These are phyloP conservation scores for Emericellopsis cladophorae DNA, from an alignment of 2,329 filamentous ascomycete genomes.

Conservation along the genomic window DNA sequence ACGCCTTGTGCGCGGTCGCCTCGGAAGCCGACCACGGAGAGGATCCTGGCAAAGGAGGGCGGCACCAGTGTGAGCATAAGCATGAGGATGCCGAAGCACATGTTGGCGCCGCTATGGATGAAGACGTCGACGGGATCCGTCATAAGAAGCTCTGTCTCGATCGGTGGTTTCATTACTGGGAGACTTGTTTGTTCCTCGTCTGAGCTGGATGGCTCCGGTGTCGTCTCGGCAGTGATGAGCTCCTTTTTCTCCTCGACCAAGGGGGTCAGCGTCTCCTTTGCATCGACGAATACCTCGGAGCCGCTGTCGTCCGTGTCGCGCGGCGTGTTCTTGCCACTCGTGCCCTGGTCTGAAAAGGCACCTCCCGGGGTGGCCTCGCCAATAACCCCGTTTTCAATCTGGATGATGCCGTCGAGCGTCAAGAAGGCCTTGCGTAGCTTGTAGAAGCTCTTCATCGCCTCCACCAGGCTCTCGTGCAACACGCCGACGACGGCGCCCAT, in stretches of 20 bases:
- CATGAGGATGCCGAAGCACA: conserved; percentile 80
- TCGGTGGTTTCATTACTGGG: neutral
- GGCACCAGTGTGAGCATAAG: conserved; percentile 88
- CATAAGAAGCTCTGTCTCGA: neutral
- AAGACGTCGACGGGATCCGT: conserved; percentile 68
- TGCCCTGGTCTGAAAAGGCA: conserved; percentile 9
- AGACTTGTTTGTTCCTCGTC: neutral
- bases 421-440: conserved; percentile 82
- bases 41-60: conserved; percentile 73
- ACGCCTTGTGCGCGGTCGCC: conserved; percentile 78
- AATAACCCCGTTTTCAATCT: conserved; percentile 49
- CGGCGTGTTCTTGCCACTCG: neutral
- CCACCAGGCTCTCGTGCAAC: conserved; percentile 83
- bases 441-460: conserved; percentile 84
- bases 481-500: conserved; percentile 84
- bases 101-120: conserved; percentile 75
- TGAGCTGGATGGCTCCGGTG: neutral
- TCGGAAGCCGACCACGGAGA: conserved; percentile 81
- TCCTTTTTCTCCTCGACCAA: conserved; percentile 25
- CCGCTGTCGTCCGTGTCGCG: conserved; percentile 11
- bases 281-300: conserved; percentile 35
- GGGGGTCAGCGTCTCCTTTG: conserved; percentile 32
- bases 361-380: conserved; percentile 22
- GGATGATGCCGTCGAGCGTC: conserved; percentile 66
- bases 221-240: conserved; percentile 4